These are phyloP conservation scores for Geotrichum ghanense DNA, from an alignment of 805 yeast species.

Conservation along the genomic window DNA sequence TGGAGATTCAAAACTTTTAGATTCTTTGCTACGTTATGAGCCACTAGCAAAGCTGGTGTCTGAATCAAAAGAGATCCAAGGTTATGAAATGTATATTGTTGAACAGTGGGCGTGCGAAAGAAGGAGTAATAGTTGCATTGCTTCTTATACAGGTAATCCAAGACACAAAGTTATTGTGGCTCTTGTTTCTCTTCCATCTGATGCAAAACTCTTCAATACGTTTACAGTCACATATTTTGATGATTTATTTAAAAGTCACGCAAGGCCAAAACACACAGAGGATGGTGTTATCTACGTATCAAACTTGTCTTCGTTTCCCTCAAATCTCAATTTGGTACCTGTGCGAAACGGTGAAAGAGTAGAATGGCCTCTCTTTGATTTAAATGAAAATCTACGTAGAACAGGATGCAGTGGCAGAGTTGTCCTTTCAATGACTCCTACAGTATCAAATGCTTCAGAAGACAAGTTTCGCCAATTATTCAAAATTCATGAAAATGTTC, in stretches of 20 bases:
- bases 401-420: slow-evolving; percentile 81
- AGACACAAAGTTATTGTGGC: slow-evolving; percentile 52
- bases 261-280: slow-evolving; percentile 55
- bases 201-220: slow-evolving; percentile 37
- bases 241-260: slow-evolving; percentile 53
- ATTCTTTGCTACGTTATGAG: slow-evolving; percentile 14
- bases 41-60: slow-evolving; percentile 22
- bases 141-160: slow-evolving; percentile 77
- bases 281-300: slow-evolving; percentile 64
- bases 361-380: slow-evolving; percentile 47
- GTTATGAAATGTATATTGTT: slow-evolving; percentile 83
- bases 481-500: slow-evolving; percentile 38
- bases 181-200: slow-evolving; percentile 41
- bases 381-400: slow-evolving; percentile 67
- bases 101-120: slow-evolving; percentile 91
- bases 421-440: slow-evolving; percentile 47
- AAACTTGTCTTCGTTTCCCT: slow-evolving; percentile 70
- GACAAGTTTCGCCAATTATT: slow-evolving; percentile 74
- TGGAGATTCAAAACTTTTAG: slow-evolving; percentile 20
- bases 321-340: slow-evolving; percentile 58
- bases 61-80: slow-evolving; percentile 41
- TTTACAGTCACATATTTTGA: slow-evolving; percentile 48
- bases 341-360: slow-evolving; percentile 35
- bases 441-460: slow-evolving; percentile 64
- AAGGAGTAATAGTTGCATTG: slow-evolving; percentile 51